phyloP scores from a whole-genome alignment of 495 filamentous ascomycete species.

The Evernia prunastri region DNA sequence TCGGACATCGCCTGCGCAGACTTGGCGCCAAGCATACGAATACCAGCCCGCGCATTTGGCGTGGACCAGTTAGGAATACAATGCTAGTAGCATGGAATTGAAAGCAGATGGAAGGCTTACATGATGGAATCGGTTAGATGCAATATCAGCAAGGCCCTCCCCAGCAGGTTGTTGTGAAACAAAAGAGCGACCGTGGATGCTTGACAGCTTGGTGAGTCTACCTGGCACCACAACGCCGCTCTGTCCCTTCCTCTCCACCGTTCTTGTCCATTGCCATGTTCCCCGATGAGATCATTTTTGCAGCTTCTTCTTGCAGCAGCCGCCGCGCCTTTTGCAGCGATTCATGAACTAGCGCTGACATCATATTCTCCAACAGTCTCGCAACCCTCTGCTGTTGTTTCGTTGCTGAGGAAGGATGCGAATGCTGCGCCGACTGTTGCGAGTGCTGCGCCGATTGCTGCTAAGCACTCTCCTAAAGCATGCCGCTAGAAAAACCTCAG shows the following conservation, averaged over 20 bases:
- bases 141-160: conserved; percentile 57
- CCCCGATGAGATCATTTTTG: background rate
- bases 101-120: conserved; percentile 18
- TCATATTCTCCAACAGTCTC: conserved; percentile 38
- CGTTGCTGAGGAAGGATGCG: conserved; percentile 70
- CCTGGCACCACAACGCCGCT: background rate
- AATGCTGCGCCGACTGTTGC: conserved; percentile 66
- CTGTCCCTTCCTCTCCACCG: background rate
- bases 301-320: background rate
- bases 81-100: conserved; percentile 25
- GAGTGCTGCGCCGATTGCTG: conserved; percentile 43
- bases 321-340: background rate
- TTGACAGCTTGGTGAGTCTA: conserved; percentile 51
- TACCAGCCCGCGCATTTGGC: background rate
- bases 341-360: conserved; percentile 21
- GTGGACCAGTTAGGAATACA: conserved; percentile 19
- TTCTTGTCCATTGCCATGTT: background rate
- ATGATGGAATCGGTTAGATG: conserved; percentile 33
- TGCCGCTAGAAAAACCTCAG: background rate
- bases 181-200: conserved; percentile 53
- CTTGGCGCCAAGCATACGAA: conserved; percentile 6
- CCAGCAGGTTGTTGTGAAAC: conserved; percentile 38
- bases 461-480: background rate
- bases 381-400: conserved; percentile 71
- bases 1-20: conserved; percentile 16